A percentile compares a stretch with the other conserved stretches of the same genome.
phyloP scores from a whole-genome alignment of 1,139 yeast species.

The Wickerhamomyces sp. region DNA sequence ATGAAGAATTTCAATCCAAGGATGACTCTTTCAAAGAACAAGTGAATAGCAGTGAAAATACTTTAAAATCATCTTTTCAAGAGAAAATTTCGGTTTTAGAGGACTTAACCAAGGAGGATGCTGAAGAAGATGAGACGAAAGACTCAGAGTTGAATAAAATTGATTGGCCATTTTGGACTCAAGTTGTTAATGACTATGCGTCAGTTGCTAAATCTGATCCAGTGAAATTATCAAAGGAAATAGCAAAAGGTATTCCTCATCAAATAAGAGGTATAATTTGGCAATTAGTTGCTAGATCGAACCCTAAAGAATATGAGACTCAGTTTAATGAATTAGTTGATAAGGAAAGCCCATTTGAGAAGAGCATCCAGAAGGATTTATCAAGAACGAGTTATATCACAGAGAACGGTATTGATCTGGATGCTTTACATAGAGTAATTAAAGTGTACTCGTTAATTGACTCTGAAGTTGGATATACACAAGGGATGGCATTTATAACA shows the following conservation, averaged over 20 bases:
- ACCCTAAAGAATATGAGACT: conserved; percentile 64
- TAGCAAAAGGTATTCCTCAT: conserved; percentile 75
- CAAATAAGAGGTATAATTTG: conserved; percentile 87
- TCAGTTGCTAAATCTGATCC: conserved; percentile 61
- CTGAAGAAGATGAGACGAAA: conserved; percentile 11
- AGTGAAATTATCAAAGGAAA: conserved; percentile 51
- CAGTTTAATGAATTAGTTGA: conserved; percentile 50
- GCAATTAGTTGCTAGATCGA: conserved; percentile 86
- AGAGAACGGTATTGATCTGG: conserved; percentile 47
- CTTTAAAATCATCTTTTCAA: conserved; percentile 38
- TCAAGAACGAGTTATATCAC: conserved; percentile 81
- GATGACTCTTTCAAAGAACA: conserved; percentile 40
- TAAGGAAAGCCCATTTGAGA: conserved; percentile 62
- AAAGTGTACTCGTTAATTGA: conserved; percentile 84
- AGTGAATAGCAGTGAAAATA: conserved; percentile 54
- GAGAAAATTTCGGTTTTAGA: conserved; percentile 27
- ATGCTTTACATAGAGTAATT: conserved; percentile 66
- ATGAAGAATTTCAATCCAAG: conserved; percentile 29
- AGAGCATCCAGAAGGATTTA: conserved; percentile 75
- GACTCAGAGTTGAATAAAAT: conserved; percentile 36
- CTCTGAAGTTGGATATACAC: conserved; percentile 94
- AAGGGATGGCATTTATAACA: conserved; percentile 92
- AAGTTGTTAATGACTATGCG: conserved; percentile 70
- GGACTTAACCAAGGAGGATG: conserved; percentile 6
- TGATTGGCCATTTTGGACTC: conserved; percentile 91